Percentiles rank a stretch among this genome's conserved stretches.
Conservation (phyloP, 495 filamentous ascomycete genomes). For the Podospora pseudoanserina region DNA sequence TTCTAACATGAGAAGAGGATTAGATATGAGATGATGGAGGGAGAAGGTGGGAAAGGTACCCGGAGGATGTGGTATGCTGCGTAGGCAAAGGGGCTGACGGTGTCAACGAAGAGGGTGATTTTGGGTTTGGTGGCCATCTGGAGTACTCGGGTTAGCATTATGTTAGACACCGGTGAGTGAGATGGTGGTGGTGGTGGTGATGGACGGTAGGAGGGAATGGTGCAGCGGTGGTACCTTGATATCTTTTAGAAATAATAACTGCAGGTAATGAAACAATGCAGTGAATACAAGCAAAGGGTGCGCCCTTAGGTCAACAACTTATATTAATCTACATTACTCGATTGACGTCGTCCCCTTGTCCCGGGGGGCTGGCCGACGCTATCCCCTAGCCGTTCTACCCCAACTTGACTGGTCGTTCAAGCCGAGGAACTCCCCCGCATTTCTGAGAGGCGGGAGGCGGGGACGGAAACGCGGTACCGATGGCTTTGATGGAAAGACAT, state of each 20-base stretch:
- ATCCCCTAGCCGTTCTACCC: background rate
- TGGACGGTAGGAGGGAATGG: background rate
- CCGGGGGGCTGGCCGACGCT: background rate
- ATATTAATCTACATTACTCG: background rate
- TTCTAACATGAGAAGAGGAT: slow-evolving; percentile 40
- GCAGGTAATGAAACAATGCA: background rate
- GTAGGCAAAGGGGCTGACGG: slow-evolving; percentile 69
- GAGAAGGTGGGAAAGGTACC: slow-evolving; percentile 33
- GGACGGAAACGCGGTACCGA: background rate
- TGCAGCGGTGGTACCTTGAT: background rate
- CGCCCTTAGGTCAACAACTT: background rate
- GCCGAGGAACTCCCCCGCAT: background rate
- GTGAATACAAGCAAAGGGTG: background rate
- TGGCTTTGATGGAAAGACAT: background rate
- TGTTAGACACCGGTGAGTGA: no score
- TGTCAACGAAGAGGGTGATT: slow-evolving; percentile 64
- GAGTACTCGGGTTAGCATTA: background rate
- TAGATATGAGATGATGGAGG: background rate
- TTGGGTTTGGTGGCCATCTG: slow-evolving; percentile 39
- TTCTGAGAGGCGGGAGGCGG: background rate
- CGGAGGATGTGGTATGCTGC: slow-evolving; percentile 61
- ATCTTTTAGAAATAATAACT: background rate
- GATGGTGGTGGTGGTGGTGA: background rate
- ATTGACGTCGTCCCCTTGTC: background rate
- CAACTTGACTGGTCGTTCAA: background rate